A percentile compares a stretch with the other conserved stretches of the same genome.
Conservation (phyloP, 2,329 filamentous ascomycete genomes). For the Macrophomina pseudophaseolina region DNA sequence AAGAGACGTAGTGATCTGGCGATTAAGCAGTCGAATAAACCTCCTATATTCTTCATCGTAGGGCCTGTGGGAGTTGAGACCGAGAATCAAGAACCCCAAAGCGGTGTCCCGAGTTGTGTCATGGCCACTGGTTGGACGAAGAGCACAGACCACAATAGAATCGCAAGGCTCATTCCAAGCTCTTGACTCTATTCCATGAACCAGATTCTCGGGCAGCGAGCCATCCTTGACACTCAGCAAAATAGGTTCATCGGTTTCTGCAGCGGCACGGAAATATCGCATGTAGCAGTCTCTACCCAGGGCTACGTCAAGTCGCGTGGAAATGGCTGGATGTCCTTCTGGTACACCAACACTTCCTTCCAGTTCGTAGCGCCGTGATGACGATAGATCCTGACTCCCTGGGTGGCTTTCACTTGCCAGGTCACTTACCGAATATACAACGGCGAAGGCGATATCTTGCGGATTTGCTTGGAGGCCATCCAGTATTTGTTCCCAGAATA, state of each 20-base stretch:
- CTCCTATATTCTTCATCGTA: conserved; percentile 41
- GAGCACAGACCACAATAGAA: conserved; percentile 26
- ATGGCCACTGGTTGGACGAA: conserved; percentile 36
- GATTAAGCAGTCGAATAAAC: conserved; percentile 39
- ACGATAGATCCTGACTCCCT: conserved; percentile 36
- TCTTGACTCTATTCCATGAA: conserved; percentile 38
- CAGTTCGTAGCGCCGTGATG: conserved; percentile 37
- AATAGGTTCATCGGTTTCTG: conserved; percentile 38
- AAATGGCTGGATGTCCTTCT: conserved; percentile 33
- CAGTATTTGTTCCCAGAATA: conserved; percentile 28
- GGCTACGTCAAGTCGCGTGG: conserved; percentile 24
- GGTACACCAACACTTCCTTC: conserved; percentile 42
- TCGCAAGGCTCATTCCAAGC: conserved; percentile 24
- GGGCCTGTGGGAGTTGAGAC: conserved; percentile 40
- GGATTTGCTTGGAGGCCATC: conserved; percentile 37
- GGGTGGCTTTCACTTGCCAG: conserved; percentile 35
- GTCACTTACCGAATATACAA: conserved; percentile 41
- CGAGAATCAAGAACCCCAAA: conserved; percentile 41
- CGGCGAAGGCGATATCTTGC: conserved; percentile 40
- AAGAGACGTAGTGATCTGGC: conserved; percentile 40
- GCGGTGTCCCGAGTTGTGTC: conserved; percentile 27
- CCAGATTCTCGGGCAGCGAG: conserved; percentile 36
- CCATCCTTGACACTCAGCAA: conserved; percentile 35
- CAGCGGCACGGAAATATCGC: conserved; percentile 34
- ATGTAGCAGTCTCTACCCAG: conserved; percentile 24